phyloP scores from a whole-genome alignment of 176 grass and related monocot genomes.

The Calamus simplicifolius region DNA sequence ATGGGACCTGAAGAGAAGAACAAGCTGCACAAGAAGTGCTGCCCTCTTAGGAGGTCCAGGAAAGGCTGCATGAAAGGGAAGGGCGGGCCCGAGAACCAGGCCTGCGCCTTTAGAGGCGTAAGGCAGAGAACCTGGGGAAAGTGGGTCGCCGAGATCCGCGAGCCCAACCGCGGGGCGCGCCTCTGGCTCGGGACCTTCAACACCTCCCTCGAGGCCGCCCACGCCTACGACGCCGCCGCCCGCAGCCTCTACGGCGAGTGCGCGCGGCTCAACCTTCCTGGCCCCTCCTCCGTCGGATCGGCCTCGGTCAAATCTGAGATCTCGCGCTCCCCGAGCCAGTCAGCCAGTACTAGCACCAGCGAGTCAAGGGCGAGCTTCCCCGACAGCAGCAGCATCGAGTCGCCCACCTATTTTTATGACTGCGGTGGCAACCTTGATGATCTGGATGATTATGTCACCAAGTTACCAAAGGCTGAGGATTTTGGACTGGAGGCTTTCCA shows the following conservation, averaged over 20 bases:
- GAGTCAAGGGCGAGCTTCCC: not conserved
- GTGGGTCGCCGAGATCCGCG: constrained; percentile 85
- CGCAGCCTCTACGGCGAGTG: constrained; percentile 56
- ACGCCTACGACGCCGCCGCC: constrained; percentile 48
- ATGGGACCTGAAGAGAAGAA: not conserved
- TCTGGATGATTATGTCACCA: not conserved
- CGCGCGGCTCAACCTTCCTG: constrained; percentile 47
- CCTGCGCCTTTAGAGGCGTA: constrained; percentile 69
- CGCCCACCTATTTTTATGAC: not conserved
- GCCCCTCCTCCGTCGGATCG: not conserved
- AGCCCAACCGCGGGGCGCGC: constrained; percentile 70
- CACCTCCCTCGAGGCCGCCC: constrained; percentile 51
- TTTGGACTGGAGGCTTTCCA: constrained; percentile 15
- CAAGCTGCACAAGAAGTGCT: constrained; percentile 32
- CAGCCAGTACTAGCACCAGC: not conserved
- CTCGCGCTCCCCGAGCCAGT: constrained; percentile 11
- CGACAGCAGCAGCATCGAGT: not conserved
- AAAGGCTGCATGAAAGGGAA: constrained; percentile 99
- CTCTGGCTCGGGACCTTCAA: constrained; percentile 83
- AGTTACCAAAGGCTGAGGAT: constrained; percentile 12
- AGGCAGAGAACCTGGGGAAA: constrained; percentile 83
- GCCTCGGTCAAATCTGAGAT: not conserved
- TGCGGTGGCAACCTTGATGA: not conserved
- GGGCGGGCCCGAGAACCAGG: constrained; percentile 86
- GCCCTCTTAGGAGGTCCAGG: constrained; percentile 58